phyloP scores from a whole-genome alignment of 768 basidiomycete genomes.

The Ephemerocybe angulata region DNA sequence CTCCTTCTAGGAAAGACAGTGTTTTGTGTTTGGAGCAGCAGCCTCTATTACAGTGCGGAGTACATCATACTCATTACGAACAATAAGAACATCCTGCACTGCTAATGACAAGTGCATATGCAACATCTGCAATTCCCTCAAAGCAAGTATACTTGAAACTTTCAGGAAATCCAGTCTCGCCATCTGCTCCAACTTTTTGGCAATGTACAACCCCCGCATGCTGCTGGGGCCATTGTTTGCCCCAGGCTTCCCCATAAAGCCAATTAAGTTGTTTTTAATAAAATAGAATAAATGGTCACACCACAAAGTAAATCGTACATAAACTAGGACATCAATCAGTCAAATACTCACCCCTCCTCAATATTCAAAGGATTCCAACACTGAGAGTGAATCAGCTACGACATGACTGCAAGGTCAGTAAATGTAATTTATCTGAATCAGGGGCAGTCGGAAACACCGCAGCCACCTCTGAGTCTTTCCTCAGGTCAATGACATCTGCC shows the following conservation, averaged over 20 bases:
- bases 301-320: too few relatives aligned
- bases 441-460: too few relatives aligned
- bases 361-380: too few relatives aligned
- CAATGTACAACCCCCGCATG: neutral
- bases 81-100: neutral
- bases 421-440: too few relatives aligned
- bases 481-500: too few relatives aligned
- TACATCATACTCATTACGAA: neutral
- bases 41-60: neutral
- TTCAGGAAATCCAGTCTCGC: neutral
- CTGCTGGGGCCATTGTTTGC: neutral
- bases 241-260: neutral
- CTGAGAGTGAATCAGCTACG: too few relatives aligned
- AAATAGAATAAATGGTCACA: too few relatives aligned
- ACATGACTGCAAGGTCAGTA: too few relatives aligned
- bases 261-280: too few relatives aligned
- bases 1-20: neutral
- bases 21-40: neutral
- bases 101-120: neutral
- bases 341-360: too few relatives aligned
- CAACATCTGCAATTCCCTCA: neutral
- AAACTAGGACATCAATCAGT: too few relatives aligned
- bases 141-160: neutral
- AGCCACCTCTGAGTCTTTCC: too few relatives aligned
- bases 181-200: neutral